Conservation (phyloP, 148 eudicot species). For the Rhododendron molle region DNA sequence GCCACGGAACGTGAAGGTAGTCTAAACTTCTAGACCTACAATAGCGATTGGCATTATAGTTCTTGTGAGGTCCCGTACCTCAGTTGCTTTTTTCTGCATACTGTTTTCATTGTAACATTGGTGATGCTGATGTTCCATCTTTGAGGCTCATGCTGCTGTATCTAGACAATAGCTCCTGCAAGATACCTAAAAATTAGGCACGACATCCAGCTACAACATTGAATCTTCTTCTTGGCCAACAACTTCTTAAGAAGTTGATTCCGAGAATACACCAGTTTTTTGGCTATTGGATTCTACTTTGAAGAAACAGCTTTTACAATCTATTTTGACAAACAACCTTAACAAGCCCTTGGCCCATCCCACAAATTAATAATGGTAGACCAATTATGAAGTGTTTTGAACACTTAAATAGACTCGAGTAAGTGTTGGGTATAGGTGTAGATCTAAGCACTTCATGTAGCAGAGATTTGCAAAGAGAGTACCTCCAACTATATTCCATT, state of each 20-base stretch:
- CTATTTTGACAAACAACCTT: background rate
- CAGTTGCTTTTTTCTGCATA: background rate
- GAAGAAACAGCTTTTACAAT: background rate
- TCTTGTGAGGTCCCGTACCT: background rate
- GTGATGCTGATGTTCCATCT: slow-evolving; percentile 17
- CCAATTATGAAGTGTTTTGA: background rate
- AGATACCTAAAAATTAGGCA: background rate
- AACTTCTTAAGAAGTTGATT: background rate
- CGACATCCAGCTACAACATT: background rate
- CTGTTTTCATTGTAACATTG: background rate
- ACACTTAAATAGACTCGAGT: background rate
- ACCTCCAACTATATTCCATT: background rate
- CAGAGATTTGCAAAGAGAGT: background rate
- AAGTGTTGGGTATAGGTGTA: background rate
- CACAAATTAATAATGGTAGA: background rate
- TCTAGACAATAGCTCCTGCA: slow-evolving; percentile 21
- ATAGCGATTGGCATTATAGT: background rate
- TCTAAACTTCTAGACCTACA: background rate
- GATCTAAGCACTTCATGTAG: background rate
- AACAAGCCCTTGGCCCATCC: background rate
- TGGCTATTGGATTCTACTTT: background rate
- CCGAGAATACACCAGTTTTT: background rate
- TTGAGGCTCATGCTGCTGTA: slow-evolving; percentile 14
- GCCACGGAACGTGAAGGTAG: background rate
- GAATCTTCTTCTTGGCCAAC: background rate